phyloP scores from a whole-genome alignment of 148 eudicot genomes.

The Heliamphora exappendiculata region DNA sequence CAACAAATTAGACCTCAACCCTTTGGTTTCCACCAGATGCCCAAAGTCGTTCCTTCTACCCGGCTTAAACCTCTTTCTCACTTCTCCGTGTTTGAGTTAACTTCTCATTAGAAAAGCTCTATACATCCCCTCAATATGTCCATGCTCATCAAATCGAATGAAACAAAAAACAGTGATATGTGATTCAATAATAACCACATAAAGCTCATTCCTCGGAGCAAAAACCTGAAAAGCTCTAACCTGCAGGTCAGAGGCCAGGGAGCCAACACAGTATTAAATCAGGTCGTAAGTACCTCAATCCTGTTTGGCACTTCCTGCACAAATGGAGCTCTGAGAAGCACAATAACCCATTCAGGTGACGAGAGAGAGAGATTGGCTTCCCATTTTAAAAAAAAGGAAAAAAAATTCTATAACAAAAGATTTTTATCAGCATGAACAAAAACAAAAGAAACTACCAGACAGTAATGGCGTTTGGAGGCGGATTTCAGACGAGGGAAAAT shows the following conservation, averaged over 20 bases:
- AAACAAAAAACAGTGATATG: too few relatives aligned
- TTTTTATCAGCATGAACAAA: too few relatives aligned
- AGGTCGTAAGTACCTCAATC: neutral
- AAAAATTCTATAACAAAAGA: too few relatives aligned
- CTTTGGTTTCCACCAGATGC: neutral
- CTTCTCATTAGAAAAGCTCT: neutral
- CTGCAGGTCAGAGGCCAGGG: too few relatives aligned
- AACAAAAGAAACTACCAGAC: too few relatives aligned
- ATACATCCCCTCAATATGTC: neutral
- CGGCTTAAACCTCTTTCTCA: too few relatives aligned
- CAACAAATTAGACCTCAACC: neutral
- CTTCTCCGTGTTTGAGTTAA: too few relatives aligned
- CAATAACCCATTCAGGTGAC: too few relatives aligned
- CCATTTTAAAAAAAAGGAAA: neutral
- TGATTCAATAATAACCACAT: neutral
- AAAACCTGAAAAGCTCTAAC: neutral
- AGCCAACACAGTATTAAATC: too few relatives aligned
- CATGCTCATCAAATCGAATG: neutral
- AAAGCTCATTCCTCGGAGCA: too few relatives aligned
- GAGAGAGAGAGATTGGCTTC: too few relatives aligned
- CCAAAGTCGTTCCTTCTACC: too few relatives aligned
- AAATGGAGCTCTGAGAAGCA: neutral
- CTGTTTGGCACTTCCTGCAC: neutral
- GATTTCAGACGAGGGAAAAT: conserved; percentile 31
- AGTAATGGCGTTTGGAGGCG: conserved; percentile 94